Percentiles rank a stretch among this genome's conserved stretches.
Conservation (phyloP, 768 basidiomycete genomes). For the Panaeolus cyanescens region DNA sequence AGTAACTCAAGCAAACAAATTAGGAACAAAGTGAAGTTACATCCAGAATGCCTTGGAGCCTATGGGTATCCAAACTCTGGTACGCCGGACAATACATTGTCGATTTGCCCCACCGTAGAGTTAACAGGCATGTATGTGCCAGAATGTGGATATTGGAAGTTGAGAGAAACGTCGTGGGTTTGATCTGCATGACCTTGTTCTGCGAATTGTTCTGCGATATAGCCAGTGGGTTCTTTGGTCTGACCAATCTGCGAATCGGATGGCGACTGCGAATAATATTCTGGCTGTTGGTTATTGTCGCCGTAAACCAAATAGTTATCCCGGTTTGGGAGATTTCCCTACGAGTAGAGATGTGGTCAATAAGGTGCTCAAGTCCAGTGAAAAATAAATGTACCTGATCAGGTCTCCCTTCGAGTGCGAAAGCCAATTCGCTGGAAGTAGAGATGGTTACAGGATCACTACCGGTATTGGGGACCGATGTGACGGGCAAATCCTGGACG, state of each 20-base stretch:
- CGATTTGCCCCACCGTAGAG: neutral
- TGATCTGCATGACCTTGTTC: neutral
- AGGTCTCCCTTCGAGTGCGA: slow-evolving; percentile 23
- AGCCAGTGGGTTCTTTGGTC: neutral
- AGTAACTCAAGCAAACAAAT: neutral
- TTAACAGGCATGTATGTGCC: neutral
- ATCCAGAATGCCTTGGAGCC: neutral
- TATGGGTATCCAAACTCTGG: neutral
- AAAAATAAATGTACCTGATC: neutral
- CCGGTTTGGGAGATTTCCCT: neutral
- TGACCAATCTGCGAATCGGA: neutral
- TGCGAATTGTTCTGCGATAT: neutral
- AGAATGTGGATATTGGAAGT: neutral
- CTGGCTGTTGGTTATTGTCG: neutral
- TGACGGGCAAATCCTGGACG: slow-evolving; percentile 17
- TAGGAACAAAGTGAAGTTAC: neutral
- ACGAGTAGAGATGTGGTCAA: neutral
- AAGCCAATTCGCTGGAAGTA: slow-evolving; percentile 28
- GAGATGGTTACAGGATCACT: slow-evolving; percentile 20
- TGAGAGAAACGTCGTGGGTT: neutral
- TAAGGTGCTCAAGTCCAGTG: neutral
- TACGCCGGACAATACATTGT: neutral
- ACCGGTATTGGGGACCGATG: slow-evolving; percentile 2
- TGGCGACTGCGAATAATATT: neutral
- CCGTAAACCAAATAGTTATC: neutral